phyloP scores from a whole-genome alignment of 1,284 basidiomycete species.

The Ceratobasidium sp. region DNA sequence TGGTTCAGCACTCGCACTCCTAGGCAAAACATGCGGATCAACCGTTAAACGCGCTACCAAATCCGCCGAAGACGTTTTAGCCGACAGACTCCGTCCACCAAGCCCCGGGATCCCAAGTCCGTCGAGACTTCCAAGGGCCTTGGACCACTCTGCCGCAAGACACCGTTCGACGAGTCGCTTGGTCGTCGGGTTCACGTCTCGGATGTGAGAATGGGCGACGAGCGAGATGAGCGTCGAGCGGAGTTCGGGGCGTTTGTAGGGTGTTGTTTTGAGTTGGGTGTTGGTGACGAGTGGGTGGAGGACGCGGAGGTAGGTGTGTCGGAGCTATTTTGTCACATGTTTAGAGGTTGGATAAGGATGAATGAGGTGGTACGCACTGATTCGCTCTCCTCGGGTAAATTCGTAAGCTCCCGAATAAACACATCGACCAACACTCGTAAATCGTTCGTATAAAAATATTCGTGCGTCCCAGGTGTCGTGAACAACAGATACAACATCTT shows the following conservation, averaged over 20 bases:
- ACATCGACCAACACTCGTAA: slow-evolving; percentile 96
- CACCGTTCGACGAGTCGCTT: slow-evolving; percentile 93
- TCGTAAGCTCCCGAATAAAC: slow-evolving; percentile 90
- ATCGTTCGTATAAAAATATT: slow-evolving; percentile 99
- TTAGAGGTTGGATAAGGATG: too few species aligned
- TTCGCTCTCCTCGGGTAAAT: slow-evolving; percentile 94
- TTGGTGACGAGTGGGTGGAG: slow-evolving; percentile 95
- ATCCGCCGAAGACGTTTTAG: slow-evolving; percentile 17
- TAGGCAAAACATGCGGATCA: not conserved
- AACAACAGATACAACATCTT: slow-evolving; percentile 97
- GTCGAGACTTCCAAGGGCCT: slow-evolving; percentile 2
- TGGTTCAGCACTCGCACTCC: slow-evolving; percentile 26
- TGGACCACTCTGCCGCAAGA: slow-evolving; percentile 87
- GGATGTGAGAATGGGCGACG: slow-evolving; percentile 79
- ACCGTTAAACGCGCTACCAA: not conserved
- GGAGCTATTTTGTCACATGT: slow-evolving; percentile 65
- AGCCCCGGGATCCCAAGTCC: not conserved
- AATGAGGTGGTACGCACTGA: slow-evolving; percentile 70
- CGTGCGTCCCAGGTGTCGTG: slow-evolving; percentile 91
- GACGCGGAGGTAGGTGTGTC: slow-evolving; percentile 97
- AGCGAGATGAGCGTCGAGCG: slow-evolving; percentile 86
- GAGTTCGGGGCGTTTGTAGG: slow-evolving; percentile 95
- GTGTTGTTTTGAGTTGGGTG: slow-evolving; percentile 87
- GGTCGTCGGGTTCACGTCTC: slow-evolving; percentile 89
- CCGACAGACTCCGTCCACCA: not conserved